A percentile compares a stretch with the other conserved stretches of the same genome.
These are phyloP conservation scores for Pestalotiopsis sp. DNA, from an alignment of 2,329 filamentous ascomycete genomes.

Conservation along the genomic window DNA sequence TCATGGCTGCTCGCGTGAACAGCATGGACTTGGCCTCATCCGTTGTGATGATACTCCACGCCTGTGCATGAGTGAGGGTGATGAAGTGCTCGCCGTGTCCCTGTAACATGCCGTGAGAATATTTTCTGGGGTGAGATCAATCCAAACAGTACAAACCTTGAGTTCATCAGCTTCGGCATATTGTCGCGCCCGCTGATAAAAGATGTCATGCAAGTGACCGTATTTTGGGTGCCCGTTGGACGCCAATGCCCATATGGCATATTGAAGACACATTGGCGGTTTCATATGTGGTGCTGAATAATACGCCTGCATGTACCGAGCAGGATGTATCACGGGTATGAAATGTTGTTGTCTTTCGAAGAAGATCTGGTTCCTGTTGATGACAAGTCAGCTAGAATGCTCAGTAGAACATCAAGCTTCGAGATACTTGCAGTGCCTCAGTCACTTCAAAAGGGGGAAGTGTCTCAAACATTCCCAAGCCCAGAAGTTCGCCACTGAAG, in stretches of 20 bases:
- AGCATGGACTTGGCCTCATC: conserved; percentile 86
- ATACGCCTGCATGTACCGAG: conserved; percentile 74
- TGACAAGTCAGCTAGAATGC: not conserved
- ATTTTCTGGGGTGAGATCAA: not conserved
- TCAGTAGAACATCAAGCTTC: not conserved
- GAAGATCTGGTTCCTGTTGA: conserved; percentile 67
- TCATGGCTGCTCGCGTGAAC: conserved; percentile 86
- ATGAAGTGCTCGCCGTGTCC: conserved; percentile 80
- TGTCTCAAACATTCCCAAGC: conserved; percentile 76
- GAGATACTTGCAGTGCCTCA: conserved; percentile 72
- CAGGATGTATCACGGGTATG: conserved; percentile 76
- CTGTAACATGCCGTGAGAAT: conserved; percentile 26
- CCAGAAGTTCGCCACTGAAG: conserved; percentile 68
- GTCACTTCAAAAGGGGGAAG: conserved; percentile 78
- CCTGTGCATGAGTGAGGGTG: conserved; percentile 77
- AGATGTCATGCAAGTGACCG: conserved; percentile 60
- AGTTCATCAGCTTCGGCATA: conserved; percentile 86
- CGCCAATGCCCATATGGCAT: conserved; percentile 85
- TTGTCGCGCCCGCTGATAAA: conserved; percentile 80
- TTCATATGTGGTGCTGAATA: conserved; percentile 72
- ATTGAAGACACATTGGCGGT: conserved; percentile 83
- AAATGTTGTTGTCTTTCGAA: conserved; percentile 75
- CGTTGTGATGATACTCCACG: conserved; percentile 72
- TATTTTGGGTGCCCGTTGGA: conserved; percentile 70
- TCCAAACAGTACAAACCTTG: conserved; percentile 49